Evolutionary conservation across 768 basidiomycete genomes (phyloP), one percentile per base, ranked within the genome.

Genomic region (Russula virescens): DNA sequence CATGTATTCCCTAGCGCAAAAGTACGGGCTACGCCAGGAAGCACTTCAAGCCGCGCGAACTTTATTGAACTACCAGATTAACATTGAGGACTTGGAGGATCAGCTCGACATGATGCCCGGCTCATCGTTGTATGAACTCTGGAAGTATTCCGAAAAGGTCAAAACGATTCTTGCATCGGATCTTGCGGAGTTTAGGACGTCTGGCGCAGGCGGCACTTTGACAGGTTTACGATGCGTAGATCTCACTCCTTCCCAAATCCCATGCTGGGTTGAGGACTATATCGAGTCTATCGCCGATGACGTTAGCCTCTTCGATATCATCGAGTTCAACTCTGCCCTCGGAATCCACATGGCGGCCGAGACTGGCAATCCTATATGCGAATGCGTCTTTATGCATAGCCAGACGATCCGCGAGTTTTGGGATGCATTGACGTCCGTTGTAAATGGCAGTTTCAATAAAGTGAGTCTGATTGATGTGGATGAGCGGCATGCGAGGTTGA

Each of bases 11-110:
- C 51, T 63, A 14, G 62, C 62, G 1, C 57, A 59, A 11, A 25
- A 63, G 51, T 23, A 52, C 19, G 43, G 48, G 19, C 59, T 60
- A 14, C 59, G 19, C 7, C 21, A 35, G 18, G 59, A 60, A 35
- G 42, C 43, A 2, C 31, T 45, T 60, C 42, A 38, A 21, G 50
- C 51, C 1, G 59, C 59, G 21, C 40, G 43, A 3, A n/a, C 14
- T 25, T 35, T 26, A 3, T 26, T 60, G 19, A 45, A n/a, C n/a
- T 34, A 46, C 34, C 28, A 50, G 2, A 60, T 60, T 40, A 53
- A 16, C 10, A 46, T 60, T 21, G 31, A 46, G 19, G 34, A 26
- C 14, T 10, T 60, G 6, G 51, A 40, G 35, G 59, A 53, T 14
- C 35, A 60, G 42, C 31, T 60, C n/a, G 42, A 45, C 9, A 26